Evolutionary conservation across 73 alveolate genomes (phyloP).

Genomic region (Uronychia binucleata): DNA sequence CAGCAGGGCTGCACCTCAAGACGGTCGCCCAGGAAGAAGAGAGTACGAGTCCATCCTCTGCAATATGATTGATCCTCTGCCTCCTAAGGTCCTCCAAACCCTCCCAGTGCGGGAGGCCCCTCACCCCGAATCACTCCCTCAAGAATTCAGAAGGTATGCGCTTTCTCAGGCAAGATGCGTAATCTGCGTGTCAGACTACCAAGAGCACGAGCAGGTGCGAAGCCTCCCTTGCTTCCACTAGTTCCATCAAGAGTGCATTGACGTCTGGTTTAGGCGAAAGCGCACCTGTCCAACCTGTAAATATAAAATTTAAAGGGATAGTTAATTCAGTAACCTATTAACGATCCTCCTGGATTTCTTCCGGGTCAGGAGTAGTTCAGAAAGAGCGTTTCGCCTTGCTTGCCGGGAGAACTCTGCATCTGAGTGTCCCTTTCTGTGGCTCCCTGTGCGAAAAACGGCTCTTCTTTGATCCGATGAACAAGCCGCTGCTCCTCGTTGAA

Average conservation of each 20-base stretch:
- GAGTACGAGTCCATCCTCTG: too few relatives aligned
- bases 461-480: background rate
- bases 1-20: too few relatives aligned
- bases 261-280: background rate
- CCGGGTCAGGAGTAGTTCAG: too few relatives aligned
- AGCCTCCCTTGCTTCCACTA: background rate
- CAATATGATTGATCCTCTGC: background rate
- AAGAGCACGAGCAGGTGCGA: background rate
- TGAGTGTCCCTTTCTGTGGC: background rate
- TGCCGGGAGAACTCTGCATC: background rate
- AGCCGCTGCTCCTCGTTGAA: background rate
- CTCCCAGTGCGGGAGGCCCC: background rate
- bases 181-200: background rate
- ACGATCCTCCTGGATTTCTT: background rate
- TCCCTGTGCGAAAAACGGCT: background rate
- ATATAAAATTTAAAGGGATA: too few relatives aligned
- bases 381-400: background rate
- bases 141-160: background rate
- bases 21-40: too few relatives aligned
- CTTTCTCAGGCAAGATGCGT: background rate
- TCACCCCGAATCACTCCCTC: background rate
- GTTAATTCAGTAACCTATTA: background rate
- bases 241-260: background rate
- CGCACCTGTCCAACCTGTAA: background rate
- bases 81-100: background rate